phyloP scores from a whole-genome alignment of 371 early-diverging fungal genomes.

The Syncephalastrum sp. region DNA sequence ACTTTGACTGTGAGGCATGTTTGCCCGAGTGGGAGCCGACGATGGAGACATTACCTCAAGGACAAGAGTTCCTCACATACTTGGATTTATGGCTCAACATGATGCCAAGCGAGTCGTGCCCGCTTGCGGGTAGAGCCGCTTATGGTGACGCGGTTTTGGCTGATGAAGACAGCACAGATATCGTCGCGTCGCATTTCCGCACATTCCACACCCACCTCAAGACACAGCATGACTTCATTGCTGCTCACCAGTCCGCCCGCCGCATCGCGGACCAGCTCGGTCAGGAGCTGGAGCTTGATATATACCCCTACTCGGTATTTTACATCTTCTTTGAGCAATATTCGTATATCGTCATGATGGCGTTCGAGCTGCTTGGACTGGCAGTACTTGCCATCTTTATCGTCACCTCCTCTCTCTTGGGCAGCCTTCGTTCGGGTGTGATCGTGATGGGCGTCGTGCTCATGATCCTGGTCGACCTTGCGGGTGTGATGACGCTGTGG shows the following conservation, averaged over 20 bases:
- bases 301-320: constrained; percentile 75
- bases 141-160: constrained; percentile 62
- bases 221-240: constrained; percentile 66
- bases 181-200: constrained; percentile 65
- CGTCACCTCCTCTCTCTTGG: constrained; percentile 59
- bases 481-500: constrained; percentile 71
- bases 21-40: constrained; percentile 52
- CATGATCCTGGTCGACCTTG: constrained; percentile 65
- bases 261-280: constrained; percentile 62
- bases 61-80: constrained; percentile 56
- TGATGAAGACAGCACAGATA: constrained; percentile 25
- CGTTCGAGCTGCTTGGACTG: constrained; percentile 51
- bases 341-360: constrained; percentile 56
- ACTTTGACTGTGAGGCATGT: constrained; percentile 59
- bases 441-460: constrained; percentile 60
- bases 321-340: constrained; percentile 83
- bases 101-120: constrained; percentile 62
- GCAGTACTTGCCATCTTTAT: constrained; percentile 63
- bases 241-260: constrained; percentile 60
- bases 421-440: constrained; percentile 54
- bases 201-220: constrained; percentile 69
- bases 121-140: constrained; percentile 71
- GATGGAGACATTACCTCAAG: constrained; percentile 62
- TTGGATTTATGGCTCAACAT: constrained; percentile 58
- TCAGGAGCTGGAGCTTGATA: constrained; percentile 44